Conservation (phyloP, 169 alveolate species). For the Amoebophrya sp. region DNA sequence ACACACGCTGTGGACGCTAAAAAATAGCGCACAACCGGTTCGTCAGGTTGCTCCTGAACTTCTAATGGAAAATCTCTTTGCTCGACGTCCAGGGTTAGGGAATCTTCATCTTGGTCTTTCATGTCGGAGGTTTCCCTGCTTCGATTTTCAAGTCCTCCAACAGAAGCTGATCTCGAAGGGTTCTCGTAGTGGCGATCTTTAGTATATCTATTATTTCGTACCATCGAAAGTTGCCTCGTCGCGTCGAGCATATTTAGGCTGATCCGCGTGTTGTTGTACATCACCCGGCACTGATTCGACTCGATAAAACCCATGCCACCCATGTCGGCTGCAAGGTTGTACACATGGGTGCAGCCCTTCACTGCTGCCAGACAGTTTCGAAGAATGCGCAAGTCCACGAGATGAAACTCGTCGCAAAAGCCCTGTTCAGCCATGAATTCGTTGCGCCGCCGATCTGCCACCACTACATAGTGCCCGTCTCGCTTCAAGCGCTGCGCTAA, state of each 20-base stretch:
- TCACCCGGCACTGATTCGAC: neutral
- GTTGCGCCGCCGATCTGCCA: neutral
- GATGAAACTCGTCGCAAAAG: neutral
- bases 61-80: too few species aligned
- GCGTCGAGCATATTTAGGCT: neutral
- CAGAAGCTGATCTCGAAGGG: too few species aligned
- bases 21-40: neutral
- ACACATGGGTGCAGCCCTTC: neutral
- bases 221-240: too few species aligned
- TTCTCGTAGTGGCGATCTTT: too few species aligned
- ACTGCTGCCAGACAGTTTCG: neutral
- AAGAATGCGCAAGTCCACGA: neutral
- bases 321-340: neutral
- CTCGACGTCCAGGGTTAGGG: too few species aligned
- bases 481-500: neutral
- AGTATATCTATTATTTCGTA: too few species aligned
- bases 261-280: neutral
- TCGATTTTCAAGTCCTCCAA: too few species aligned
- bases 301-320: neutral
- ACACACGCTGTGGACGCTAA: neutral
- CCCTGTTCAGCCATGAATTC: neutral
- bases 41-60: too few species aligned
- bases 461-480: neutral
- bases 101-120: too few species aligned
- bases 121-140: too few species aligned